Base-by-base conservation (phyloP, 371 early-diverging fungal species). In the Catenaria anguillulae region DNA sequence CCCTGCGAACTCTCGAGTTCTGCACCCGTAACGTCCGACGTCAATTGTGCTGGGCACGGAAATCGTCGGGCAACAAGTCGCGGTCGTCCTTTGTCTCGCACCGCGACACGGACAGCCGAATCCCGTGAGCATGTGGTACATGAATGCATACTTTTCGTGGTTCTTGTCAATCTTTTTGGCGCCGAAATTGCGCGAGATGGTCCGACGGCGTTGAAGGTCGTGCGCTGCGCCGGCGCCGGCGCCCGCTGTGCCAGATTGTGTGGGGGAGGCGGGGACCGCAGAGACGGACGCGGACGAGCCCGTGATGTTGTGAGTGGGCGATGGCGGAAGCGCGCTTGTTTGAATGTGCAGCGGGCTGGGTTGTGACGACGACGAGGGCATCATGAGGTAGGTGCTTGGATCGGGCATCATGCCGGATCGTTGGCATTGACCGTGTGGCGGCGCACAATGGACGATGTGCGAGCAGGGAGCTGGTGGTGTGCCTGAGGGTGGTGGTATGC, bases 51-150 rank as follows among this genome's bases (percentile, higher is more conserved):
- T 85, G 85, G 6, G 92, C 88, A 0, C 60, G 71, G 70, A 88
- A 95, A 72, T 95, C 97, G 45, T 78, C 84, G 24, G 75, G 72
- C 2, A 77, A 76, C 60, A 93, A 75, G 0, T 77, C 75, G 24
- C 90, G 80, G 52, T 77, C 67, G 34, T 83, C 84, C 67, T 92
- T 92, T 26, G 92, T 90, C 63, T 82, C 82, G 62, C 91, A 91
- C 33, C 94, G 82, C 37, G 87, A 84, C 4, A 90, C 83, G 40
- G 50, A 60, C 33, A 52, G 26, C 42, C 63, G 52, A 59, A 37
- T 46, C 62, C 34, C 45, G 94, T 96, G 56, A 97, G 73, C 97
- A 97, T 95, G 68, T 97, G 88, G 78, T 94, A 94, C 97, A 95
- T 95, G 48, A 94, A 80, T 55, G 89, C 82, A 59, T 80, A 86